Evolutionary conservation across 306 rosid species (phyloP).

Genomic region (Senna tora): DNA sequence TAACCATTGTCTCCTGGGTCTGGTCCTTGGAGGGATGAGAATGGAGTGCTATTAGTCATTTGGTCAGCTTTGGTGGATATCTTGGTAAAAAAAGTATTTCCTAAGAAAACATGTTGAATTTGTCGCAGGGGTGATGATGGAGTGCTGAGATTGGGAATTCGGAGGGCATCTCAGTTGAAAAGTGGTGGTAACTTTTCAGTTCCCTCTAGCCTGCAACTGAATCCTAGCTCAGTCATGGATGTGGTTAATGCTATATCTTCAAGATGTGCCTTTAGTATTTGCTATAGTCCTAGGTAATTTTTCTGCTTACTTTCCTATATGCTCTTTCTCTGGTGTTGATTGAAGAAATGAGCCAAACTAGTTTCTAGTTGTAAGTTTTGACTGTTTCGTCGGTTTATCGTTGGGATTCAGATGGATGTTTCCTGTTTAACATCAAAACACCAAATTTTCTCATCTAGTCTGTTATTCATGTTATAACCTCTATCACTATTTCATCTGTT

Average conservation of each 20-base stretch:
- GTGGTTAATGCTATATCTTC: constrained; percentile 68
- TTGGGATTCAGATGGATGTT: not conserved
- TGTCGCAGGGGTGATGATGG: constrained; percentile 87
- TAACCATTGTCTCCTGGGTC: no score
- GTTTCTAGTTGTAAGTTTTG: not conserved
- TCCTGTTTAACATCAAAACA: not conserved
- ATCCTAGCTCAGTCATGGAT: constrained; percentile 55
- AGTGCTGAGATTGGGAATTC: constrained; percentile 83
- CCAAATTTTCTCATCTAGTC: no score
- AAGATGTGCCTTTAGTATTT: constrained; percentile 65
- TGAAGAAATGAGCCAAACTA: not conserved
- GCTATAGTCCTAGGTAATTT: constrained; percentile 87
- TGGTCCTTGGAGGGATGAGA: no score
- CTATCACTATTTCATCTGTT: not conserved
- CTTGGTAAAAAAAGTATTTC: no score
- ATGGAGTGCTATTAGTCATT: no score
- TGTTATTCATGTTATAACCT: no score
- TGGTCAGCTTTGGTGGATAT: no score
- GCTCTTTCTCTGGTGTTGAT: not conserved
- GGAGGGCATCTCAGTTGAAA: constrained; percentile 87
- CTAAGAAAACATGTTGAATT: not conserved
- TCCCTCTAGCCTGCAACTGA: constrained; percentile 61
- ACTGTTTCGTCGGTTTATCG: constrained; percentile 11
- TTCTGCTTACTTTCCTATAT: not conserved
- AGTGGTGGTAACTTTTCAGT: constrained; percentile 51